These are phyloP conservation scores for Aleurites moluccanus DNA, from an alignment of 441 rosid genomes.

Conservation along the genomic window DNA sequence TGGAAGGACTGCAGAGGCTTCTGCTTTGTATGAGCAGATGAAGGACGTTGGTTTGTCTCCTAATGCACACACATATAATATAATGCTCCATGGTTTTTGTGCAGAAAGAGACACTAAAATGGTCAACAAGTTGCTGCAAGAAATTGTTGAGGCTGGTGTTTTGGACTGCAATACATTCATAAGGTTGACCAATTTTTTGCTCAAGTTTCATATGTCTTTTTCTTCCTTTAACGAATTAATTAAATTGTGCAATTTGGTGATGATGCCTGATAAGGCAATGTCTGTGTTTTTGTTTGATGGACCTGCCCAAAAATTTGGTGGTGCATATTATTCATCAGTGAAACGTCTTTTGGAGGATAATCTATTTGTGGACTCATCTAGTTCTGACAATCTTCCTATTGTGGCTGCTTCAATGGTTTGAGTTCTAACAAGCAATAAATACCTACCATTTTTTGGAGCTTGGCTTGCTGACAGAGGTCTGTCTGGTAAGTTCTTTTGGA, in stretches of 20 bases:
- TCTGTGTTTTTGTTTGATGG: constrained; percentile 20
- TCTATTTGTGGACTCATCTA: constrained; percentile 28
- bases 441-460: constrained; percentile 6
- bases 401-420: constrained; percentile 41
- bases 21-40: constrained; percentile 47
- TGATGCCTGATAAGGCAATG: constrained; percentile 30
- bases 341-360: constrained; percentile 23
- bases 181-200: constrained; percentile 35
- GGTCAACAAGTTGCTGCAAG: constrained; percentile 43
- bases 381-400: constrained; percentile 39
- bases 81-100: constrained; percentile 51
- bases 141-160: constrained; percentile 43
- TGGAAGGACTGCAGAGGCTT: constrained; percentile 56
- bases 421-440: constrained; percentile 8
- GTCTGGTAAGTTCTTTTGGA: not conserved
- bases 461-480: not conserved
- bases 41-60: constrained; percentile 52
- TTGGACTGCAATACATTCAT: constrained; percentile 35
- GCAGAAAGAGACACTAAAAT: constrained; percentile 44
- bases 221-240: constrained; percentile 37
- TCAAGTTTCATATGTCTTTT: constrained; percentile 27
- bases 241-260: constrained; percentile 38
- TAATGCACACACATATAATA: constrained; percentile 36
- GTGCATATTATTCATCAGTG: constrained; percentile 11
- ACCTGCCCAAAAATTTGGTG: constrained; percentile 11